Percentiles rank a stretch among this genome's conserved stretches.
Conservation (phyloP, 345 rosid genomes). For the Brassica carinata region DNA sequence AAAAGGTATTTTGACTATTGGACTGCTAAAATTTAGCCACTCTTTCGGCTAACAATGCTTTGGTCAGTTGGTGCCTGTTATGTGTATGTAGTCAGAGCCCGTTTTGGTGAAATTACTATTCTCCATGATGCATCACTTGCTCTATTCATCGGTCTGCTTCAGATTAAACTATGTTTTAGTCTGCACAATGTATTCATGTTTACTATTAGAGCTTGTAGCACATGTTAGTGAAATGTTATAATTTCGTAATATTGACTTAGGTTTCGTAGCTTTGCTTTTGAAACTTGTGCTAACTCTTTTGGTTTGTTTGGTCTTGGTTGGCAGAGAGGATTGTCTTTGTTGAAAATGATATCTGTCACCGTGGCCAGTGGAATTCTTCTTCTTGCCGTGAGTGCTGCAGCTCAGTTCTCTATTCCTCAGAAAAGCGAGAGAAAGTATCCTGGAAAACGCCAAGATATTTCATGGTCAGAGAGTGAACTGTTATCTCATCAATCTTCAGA, state of each 20-base stretch:
- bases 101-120: neutral
- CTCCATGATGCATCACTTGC: neutral
- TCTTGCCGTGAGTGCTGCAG: constrained; percentile 45
- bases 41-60: neutral
- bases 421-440: constrained; percentile 42
- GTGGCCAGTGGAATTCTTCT: constrained; percentile 74
- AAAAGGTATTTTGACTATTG: constrained; percentile 55
- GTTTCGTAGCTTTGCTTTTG: neutral
- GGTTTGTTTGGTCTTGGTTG: constrained; percentile 21
- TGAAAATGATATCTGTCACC: constrained; percentile 53
- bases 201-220: neutral
- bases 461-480: constrained; percentile 47
- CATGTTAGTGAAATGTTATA: neutral
- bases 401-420: constrained; percentile 52
- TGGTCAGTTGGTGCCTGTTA: neutral
- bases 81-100: neutral
- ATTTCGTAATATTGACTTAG: neutral
- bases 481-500: constrained; percentile 46
- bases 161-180: neutral
- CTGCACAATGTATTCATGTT: constrained; percentile 12
- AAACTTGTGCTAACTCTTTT: neutral
- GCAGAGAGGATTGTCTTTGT: constrained; percentile 62
- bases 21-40: neutral
- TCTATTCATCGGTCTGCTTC: neutral
- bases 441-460: constrained; percentile 34